A percentile compares a stretch with the other conserved stretches of the same genome.
phyloP scores from a whole-genome alignment of 768 basidiomycete species.

The Termitomyces sp. region DNA sequence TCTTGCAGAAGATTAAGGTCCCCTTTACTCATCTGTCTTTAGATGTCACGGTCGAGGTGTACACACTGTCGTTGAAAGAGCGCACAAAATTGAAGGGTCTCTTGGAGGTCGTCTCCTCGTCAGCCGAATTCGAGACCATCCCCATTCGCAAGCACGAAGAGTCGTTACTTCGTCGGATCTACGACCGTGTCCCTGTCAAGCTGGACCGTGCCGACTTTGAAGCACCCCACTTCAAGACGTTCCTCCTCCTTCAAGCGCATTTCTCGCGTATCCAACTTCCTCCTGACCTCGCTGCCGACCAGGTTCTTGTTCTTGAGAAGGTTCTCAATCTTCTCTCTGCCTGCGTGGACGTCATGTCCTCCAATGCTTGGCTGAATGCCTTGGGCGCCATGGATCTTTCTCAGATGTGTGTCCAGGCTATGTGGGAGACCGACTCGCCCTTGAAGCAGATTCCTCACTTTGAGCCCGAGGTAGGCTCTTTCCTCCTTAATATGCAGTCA shows the following conservation, averaged over 20 bases:
- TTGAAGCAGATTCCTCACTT: conserved; percentile 97
- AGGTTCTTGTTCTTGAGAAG: conserved; percentile 82
- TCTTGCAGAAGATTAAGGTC: neutral
- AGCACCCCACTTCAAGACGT: conserved; percentile 97
- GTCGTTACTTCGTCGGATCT: conserved; percentile 77
- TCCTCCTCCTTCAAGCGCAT: conserved; percentile 94
- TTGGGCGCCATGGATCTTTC: conserved; percentile 96
- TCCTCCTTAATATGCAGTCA: no score
- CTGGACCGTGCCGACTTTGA: conserved; percentile 80
- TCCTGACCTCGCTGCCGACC: conserved; percentile 91
- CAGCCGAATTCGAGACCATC: conserved; percentile 92
- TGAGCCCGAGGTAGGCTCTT: conserved; percentile 67
- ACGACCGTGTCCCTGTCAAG: conserved; percentile 97
- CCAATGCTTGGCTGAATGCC: conserved; percentile 92
- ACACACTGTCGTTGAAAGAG: conserved; percentile 92
- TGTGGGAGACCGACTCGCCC: conserved; percentile 97
- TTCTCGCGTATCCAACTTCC: conserved; percentile 92
- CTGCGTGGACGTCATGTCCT: conserved; percentile 97
- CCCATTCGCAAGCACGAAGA: conserved; percentile 97
- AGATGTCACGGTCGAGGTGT: conserved; percentile 97
- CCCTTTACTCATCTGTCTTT: conserved; percentile 11
- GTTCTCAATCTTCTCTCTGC: conserved; percentile 89
- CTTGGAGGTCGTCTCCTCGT: conserved; percentile 94
- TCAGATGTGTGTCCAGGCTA: conserved; percentile 97
- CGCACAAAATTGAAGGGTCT: conserved; percentile 96